phyloP scores from a whole-genome alignment of 768 basidiomycete species.

The Fistulinella prunicolor region DNA sequence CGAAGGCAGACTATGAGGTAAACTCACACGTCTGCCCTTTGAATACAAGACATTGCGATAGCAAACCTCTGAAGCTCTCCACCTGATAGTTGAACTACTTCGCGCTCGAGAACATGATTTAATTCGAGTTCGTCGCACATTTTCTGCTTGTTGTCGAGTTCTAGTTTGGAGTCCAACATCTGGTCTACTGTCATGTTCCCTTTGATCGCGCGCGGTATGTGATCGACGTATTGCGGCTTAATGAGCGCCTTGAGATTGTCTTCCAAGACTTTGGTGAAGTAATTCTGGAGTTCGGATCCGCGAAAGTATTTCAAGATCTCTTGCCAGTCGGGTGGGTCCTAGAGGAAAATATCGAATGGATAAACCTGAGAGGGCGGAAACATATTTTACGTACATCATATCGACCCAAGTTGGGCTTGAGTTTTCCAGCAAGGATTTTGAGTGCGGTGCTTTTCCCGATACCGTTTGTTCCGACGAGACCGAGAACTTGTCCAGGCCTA shows the following conservation, averaged over 20 bases:
- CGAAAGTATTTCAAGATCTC: constrained; percentile 98
- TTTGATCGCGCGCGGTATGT: constrained; percentile 96
- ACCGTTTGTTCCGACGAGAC: constrained; percentile 98
- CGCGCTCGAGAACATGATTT: constrained; percentile 80
- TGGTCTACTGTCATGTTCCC: constrained; percentile 78
- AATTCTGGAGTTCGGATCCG: constrained; percentile 98
- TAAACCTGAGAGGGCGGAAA: neutral
- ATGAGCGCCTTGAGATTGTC: constrained; percentile 98
- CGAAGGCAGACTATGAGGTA: neutral
- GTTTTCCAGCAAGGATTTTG: constrained; percentile 94
- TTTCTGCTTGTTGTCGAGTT: constrained; percentile 83
- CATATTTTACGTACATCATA: constrained; percentile 69
- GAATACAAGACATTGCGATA: constrained; percentile 95
- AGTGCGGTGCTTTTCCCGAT: constrained; percentile 98
- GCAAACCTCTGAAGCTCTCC: constrained; percentile 98
- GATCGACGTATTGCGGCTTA: constrained; percentile 99
- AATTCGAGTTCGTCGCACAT: constrained; percentile 88
- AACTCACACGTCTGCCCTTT: constrained; percentile 90
- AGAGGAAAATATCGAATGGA: constrained; percentile 1
- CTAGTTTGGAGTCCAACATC: constrained; percentile 91
- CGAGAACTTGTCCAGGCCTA: constrained; percentile 96
- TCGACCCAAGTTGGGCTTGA: constrained; percentile 95
- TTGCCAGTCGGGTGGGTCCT: constrained; percentile 99
- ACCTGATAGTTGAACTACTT: constrained; percentile 84
- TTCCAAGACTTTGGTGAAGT: constrained; percentile 98